Percentiles rank a stretch among this genome's conserved stretches.
Conservation (phyloP, 495 filamentous ascomycete species). For the Penicillium canariense region DNA sequence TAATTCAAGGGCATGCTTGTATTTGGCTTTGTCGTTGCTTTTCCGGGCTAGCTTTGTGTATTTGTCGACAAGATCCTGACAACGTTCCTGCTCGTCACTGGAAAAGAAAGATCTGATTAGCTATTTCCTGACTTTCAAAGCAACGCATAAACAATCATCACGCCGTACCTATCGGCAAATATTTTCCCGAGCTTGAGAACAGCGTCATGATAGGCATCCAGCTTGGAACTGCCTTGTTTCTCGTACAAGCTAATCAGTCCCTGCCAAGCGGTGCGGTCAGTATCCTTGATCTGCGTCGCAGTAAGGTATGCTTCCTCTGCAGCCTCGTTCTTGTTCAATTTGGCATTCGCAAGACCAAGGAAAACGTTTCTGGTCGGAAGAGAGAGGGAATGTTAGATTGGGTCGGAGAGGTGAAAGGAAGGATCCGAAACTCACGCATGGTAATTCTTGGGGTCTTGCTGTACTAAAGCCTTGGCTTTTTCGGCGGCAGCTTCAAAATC, state of each 20-base stretch:
- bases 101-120: not conserved
- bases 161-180: slow-evolving; percentile 58
- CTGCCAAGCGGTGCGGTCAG: slow-evolving; percentile 78
- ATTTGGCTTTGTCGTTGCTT: slow-evolving; percentile 68
- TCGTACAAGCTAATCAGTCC: slow-evolving; percentile 87
- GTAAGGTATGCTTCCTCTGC: slow-evolving; percentile 73
- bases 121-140: not conserved
- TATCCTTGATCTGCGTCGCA: slow-evolving; percentile 62
- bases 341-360: slow-evolving; percentile 75
- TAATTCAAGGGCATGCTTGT: slow-evolving; percentile 68
- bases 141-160: slow-evolving; percentile 17
- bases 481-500: slow-evolving; percentile 73
- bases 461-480: slow-evolving; percentile 63
- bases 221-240: slow-evolving; percentile 62
- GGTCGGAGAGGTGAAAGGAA: not conserved
- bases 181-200: slow-evolving; percentile 71
- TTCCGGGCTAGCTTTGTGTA: slow-evolving; percentile 66
- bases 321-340: slow-evolving; percentile 64
- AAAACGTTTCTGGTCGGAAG: slow-evolving; percentile 63
- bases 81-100: slow-evolving; percentile 64
- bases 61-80: slow-evolving; percentile 79
- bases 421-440: slow-evolving; percentile 58
- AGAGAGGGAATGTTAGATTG: slow-evolving; percentile 14
- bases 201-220: slow-evolving; percentile 72
- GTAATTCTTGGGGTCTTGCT: slow-evolving; percentile 75